Percentiles rank a stretch among this genome's conserved stretches.
Evolutionary conservation across 2,329 filamentous ascomycete species (phyloP).

Genomic region (Curvularia spicifera): DNA sequence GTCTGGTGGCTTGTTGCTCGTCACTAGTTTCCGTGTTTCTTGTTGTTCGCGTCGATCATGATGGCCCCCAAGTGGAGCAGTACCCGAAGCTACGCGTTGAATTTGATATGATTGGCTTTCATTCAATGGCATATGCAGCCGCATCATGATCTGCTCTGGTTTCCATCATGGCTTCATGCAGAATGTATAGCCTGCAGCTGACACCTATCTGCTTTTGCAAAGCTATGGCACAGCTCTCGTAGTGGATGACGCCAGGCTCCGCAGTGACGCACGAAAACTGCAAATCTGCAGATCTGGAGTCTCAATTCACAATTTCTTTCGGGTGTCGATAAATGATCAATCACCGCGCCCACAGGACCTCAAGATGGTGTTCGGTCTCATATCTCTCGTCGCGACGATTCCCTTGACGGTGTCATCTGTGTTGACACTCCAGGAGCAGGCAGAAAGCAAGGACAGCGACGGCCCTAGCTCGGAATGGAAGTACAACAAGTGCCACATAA

Average conservation of each 20-base stretch:
- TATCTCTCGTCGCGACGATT: slow-evolving; percentile 24
- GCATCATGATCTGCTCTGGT: slow-evolving; percentile 13
- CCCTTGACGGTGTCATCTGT: slow-evolving; percentile 31
- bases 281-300: background rate
- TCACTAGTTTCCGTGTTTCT: slow-evolving; percentile 18
- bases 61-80: slow-evolving; percentile 13
- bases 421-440: slow-evolving; percentile 28
- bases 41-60: slow-evolving; percentile 26
- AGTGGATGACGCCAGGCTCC: background rate
- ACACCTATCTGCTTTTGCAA: background rate
- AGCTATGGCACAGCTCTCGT: background rate
- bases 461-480: slow-evolving; percentile 28
- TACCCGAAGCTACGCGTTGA: slow-evolving; percentile 4
- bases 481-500: slow-evolving; percentile 30
- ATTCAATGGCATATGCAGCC: slow-evolving; percentile 11
- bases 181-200: background rate
- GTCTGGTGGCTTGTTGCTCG: slow-evolving; percentile 21
- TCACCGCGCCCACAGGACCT: background rate
- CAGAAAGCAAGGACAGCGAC: slow-evolving; percentile 25
- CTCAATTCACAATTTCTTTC: background rate
- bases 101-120: slow-evolving; percentile 6
- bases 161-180: slow-evolving; percentile 14
- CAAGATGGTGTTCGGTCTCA: slow-evolving; percentile 25
- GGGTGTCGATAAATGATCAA: background rate
- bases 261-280: background rate